These are phyloP conservation scores for Elongisporangium undulatum DNA, from an alignment of 352 stramenopile genomes.

Conservation along the genomic window DNA sequence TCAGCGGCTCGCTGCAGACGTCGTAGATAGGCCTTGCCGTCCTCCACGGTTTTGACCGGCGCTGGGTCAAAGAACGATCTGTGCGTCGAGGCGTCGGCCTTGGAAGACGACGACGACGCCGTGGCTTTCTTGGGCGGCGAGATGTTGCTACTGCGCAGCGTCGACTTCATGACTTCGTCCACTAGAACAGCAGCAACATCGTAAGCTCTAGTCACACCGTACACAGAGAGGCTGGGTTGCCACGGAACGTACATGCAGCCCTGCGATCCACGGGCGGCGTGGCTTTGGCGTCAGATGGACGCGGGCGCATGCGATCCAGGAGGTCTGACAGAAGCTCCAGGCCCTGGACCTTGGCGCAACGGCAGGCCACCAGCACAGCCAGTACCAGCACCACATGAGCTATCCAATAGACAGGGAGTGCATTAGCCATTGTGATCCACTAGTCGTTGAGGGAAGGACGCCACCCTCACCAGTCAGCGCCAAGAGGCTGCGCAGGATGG, in stretches of 20 bases:
- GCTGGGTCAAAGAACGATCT: conserved; percentile 76
- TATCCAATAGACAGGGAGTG: conserved; percentile 6
- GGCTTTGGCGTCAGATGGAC: conserved; percentile 7
- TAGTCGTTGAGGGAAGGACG: neutral
- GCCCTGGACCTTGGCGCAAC: conserved; percentile 63
- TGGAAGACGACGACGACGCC: conserved; percentile 1
- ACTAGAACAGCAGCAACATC: conserved; percentile 24
- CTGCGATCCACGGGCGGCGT: conserved; percentile 20
- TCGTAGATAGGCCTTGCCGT: conserved; percentile 69
- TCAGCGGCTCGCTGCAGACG: conserved; percentile 42
- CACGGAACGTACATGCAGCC: conserved; percentile 23
- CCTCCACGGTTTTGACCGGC: conserved; percentile 60
- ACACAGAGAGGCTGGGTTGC: neutral
- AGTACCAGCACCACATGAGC: conserved; percentile 49
- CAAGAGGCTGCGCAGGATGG: conserved; percentile 45
- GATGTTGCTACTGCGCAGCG: conserved; percentile 28
- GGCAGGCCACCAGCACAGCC: conserved; percentile 47
- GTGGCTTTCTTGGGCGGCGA: conserved; percentile 38
- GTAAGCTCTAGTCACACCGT: neutral
- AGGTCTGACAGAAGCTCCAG: conserved; percentile 60
- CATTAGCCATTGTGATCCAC: neutral
- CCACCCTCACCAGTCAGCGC: conserved; percentile 34
- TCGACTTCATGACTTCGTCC: conserved; percentile 59
- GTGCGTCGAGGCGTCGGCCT: conserved; percentile 7
- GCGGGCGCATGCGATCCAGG: neutral